These are phyloP conservation scores for Syncephalastrum monosporum DNA, from an alignment of 371 early-diverging fungal species.

Conservation along the genomic window DNA sequence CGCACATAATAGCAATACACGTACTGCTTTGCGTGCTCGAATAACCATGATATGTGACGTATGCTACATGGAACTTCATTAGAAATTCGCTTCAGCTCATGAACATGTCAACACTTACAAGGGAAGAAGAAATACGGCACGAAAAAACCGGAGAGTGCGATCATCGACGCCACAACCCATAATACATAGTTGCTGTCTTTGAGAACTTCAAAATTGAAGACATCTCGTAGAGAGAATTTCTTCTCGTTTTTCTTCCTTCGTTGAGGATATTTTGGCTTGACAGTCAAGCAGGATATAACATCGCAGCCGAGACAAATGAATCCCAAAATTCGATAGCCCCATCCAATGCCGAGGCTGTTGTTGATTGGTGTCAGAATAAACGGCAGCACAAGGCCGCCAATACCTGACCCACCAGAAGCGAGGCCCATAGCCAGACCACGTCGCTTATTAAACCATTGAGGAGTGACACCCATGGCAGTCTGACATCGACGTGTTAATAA, in stretches of 20 bases:
- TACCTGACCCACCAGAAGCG: constrained; percentile 74
- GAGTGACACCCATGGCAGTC: constrained; percentile 49
- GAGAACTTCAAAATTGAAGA: constrained; percentile 44
- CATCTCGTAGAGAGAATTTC: constrained; percentile 18
- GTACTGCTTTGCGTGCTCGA: constrained; percentile 28
- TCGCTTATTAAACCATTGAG: constrained; percentile 74
- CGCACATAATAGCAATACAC: constrained; percentile 40
- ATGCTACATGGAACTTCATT: constrained; percentile 13
- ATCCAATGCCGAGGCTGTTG: constrained; percentile 52
- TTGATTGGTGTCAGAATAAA: constrained; percentile 64
- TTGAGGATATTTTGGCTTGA: constrained; percentile 33
- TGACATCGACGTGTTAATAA: background rate
- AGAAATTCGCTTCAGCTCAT: background rate
- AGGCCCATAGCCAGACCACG: constrained; percentile 79
- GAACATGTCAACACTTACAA: constrained; percentile 15
- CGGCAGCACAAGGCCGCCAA: constrained; percentile 75
- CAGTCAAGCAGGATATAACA: constrained; percentile 29
- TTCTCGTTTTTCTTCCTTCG: constrained; percentile 15
- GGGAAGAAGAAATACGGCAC: constrained; percentile 62
- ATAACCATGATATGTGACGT: constrained; percentile 31
- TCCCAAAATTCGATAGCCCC: constrained; percentile 59
- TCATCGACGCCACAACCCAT: constrained; percentile 39
- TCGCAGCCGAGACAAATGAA: constrained; percentile 47
- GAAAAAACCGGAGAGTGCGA: constrained; percentile 56
- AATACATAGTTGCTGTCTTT: constrained; percentile 46